Conservation (phyloP, 768 basidiomycete genomes). For the Kwoniella dendrophila region DNA sequence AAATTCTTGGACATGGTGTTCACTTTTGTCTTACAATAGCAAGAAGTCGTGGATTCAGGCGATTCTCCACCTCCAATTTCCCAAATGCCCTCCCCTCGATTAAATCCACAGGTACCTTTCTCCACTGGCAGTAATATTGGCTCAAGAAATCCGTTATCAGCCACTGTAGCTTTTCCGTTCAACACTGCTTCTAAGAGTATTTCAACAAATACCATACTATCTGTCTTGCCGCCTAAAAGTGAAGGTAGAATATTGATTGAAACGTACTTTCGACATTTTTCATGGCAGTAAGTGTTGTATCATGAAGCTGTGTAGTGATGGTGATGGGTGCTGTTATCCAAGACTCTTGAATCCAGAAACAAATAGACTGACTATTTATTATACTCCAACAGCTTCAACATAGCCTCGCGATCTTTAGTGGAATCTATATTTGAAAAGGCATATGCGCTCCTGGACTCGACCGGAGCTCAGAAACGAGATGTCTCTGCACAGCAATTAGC, state of each 20-base stretch:
- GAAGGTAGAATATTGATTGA: neutral
- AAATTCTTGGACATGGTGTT: neutral
- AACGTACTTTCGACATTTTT: neutral
- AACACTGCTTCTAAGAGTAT: neutral
- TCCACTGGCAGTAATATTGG: slow-evolving; percentile 1
- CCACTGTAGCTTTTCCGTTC: slow-evolving; percentile 14
- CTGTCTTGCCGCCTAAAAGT: neutral
- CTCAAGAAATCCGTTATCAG: neutral
- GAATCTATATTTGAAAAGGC: neutral
- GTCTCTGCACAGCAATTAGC: slow-evolving; percentile 13
- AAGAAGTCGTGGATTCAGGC: neutral
- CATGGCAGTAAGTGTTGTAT: slow-evolving; percentile 2
- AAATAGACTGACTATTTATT: no score
- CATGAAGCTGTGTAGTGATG: no score
- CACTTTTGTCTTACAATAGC: neutral
- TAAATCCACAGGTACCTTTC: neutral
- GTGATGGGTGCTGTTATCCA: no score
- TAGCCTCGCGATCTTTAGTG: neutral
- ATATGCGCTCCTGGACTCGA: neutral
- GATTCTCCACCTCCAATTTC: neutral
- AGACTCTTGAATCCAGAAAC: no score
- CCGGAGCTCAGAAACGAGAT: neutral
- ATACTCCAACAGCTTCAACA: neutral
- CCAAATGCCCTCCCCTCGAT: neutral
- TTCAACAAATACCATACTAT: neutral